A percentile compares a stretch with the other conserved stretches of the same genome.
Evolutionary conservation across 495 filamentous ascomycete species (phyloP).

Genomic region (Evansstolkia leycettana): DNA sequence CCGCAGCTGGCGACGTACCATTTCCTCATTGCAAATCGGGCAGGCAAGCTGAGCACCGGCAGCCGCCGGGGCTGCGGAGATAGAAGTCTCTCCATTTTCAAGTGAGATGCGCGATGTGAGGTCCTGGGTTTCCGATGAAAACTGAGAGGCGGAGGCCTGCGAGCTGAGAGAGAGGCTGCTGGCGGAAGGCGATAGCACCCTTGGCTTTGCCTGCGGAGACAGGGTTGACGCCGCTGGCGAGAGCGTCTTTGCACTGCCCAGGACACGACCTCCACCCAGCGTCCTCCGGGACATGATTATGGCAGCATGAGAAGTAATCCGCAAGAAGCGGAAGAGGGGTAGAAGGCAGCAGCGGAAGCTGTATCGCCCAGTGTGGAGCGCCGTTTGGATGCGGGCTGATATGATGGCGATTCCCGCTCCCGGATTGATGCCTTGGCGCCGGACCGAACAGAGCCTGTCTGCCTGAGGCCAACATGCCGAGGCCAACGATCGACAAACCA

Average conservation of each 20-base stretch:
- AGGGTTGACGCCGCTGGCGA: constrained; percentile 49
- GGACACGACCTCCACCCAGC: constrained; percentile 78
- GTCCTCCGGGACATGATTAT: constrained; percentile 66
- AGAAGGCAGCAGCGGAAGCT: background rate
- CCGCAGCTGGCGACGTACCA: constrained; percentile 40
- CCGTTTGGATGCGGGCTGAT: background rate
- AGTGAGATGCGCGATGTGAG: constrained; percentile 45
- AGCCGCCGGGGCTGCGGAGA: constrained; percentile 37
- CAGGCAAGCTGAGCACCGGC: constrained; percentile 62
- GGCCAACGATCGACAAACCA: no score
- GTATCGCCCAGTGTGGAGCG: background rate
- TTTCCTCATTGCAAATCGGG: constrained; percentile 94
- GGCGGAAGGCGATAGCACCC: constrained; percentile 45
- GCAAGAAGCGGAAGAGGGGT: constrained; percentile 10
- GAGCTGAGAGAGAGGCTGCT: constrained; percentile 51
- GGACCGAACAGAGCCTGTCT: no score
- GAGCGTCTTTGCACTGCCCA: constrained; percentile 70
- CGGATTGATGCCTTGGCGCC: no score
- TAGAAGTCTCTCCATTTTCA: constrained; percentile 35
- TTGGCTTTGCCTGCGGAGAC: constrained; percentile 42
- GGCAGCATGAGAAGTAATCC: constrained; percentile 26
- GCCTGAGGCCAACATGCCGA: no score
- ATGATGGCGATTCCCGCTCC: no score
- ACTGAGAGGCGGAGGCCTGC: constrained; percentile 46
- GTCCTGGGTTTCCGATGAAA: constrained; percentile 45